Conservation (phyloP, 2,329 filamentous ascomycete species). For the Coleophoma cylindrospora region DNA sequence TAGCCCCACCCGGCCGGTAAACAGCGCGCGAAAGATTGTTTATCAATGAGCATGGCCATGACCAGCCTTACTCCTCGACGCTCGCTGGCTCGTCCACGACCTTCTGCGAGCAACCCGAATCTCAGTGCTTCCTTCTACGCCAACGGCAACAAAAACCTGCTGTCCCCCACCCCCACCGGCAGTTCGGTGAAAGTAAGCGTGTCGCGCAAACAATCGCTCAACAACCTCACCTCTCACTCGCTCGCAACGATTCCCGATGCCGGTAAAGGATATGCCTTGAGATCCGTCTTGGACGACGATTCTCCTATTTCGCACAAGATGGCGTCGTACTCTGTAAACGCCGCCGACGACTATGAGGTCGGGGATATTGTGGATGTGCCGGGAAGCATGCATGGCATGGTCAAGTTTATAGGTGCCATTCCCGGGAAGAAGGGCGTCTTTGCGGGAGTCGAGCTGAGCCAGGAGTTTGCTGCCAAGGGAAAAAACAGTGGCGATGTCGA, state of each 20-base stretch:
- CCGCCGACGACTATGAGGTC: slow-evolving; percentile 55
- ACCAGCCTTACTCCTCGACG: slow-evolving; percentile 21
- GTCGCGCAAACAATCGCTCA: slow-evolving; percentile 67
- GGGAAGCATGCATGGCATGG: slow-evolving; percentile 83
- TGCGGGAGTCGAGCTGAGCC: slow-evolving; percentile 83
- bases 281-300: slow-evolving; percentile 44
- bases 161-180: slow-evolving; percentile 3
- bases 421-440: slow-evolving; percentile 87
- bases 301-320: slow-evolving; percentile 36
- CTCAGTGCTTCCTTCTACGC: slow-evolving; percentile 34
- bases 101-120: slow-evolving; percentile 39
- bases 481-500: slow-evolving; percentile 98
- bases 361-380: slow-evolving; percentile 89
- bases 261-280: slow-evolving; percentile 56
- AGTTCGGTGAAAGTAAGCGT: slow-evolving; percentile 26
- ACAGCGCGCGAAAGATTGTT: no score
- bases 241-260: slow-evolving; percentile 64
- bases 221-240: slow-evolving; percentile 59
- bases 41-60: neutral
- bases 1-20: no score
- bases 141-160: slow-evolving; percentile 3
- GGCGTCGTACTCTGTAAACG: slow-evolving; percentile 49
- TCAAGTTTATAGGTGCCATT: slow-evolving; percentile 85
- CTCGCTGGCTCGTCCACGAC: slow-evolving; percentile 25
- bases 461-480: slow-evolving; percentile 74